A percentile compares a stretch with the other conserved stretches of the same genome.
These are phyloP conservation scores for Ascodesmis nigricans DNA, from an alignment of 495 filamentous ascomycete genomes.

Conservation along the genomic window DNA sequence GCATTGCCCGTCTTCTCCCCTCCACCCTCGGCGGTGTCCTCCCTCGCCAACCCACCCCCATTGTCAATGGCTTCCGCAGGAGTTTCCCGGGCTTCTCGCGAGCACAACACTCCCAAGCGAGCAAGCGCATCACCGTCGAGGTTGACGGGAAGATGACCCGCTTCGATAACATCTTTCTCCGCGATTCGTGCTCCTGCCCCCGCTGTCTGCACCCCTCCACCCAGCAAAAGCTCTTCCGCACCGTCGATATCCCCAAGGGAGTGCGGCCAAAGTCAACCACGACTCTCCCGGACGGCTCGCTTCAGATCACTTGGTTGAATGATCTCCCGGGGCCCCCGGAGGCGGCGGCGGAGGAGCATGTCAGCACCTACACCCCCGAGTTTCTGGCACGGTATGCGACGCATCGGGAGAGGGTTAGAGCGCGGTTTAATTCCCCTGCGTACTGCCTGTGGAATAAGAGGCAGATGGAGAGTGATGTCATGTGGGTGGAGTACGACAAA, in stretches of 20 bases:
- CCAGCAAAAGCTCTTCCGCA: slow-evolving; percentile 61
- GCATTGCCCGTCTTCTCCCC: background rate
- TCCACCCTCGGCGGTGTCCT: too few species aligned
- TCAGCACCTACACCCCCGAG: slow-evolving; percentile 25
- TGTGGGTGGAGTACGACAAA: slow-evolving; percentile 38
- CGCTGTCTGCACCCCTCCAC: slow-evolving; percentile 54
- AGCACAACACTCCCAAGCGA: background rate
- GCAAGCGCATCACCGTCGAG: slow-evolving; percentile 7
- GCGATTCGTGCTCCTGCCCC: slow-evolving; percentile 54
- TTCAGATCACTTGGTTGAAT: slow-evolving; percentile 39
- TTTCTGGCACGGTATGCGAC: slow-evolving; percentile 19
- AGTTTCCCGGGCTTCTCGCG: slow-evolving; percentile 2
- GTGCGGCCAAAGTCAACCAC: slow-evolving; percentile 24
- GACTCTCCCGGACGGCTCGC: slow-evolving; percentile 22
- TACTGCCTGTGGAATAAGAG: slow-evolving; percentile 22
- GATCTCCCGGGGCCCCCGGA: slow-evolving; percentile 30
- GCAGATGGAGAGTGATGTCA: slow-evolving; percentile 23
- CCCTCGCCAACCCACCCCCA: too few species aligned
- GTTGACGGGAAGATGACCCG: slow-evolving; percentile 10
- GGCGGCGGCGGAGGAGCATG: slow-evolving; percentile 23
- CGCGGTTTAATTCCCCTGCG: slow-evolving; percentile 13
- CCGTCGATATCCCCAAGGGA: slow-evolving; percentile 39
- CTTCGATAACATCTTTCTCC: slow-evolving; percentile 32
- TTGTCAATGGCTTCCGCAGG: too few species aligned
- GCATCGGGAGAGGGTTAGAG: slow-evolving; percentile 8